phyloP scores from a whole-genome alignment of 2,329 filamentous ascomycete species.

The Annulohypoxylon truncatum region DNA sequence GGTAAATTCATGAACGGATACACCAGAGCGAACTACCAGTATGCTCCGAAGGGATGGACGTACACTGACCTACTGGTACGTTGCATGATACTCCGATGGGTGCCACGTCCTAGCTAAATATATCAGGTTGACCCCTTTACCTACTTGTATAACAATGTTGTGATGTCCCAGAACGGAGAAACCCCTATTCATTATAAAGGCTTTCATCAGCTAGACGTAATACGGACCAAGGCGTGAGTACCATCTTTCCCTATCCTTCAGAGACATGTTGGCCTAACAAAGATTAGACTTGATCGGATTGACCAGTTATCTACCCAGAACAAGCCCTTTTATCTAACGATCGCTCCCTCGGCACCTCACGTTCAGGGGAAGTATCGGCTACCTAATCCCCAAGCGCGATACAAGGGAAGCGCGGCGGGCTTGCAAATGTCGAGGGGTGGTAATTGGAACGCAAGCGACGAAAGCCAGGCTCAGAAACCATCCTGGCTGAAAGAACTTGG shows the following conservation, averaged over 20 bases:
- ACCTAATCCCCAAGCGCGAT: neutral
- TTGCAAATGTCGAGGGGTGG: neutral
- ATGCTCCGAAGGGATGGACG: conserved; percentile 19
- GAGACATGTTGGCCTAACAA: neutral
- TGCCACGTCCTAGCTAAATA: neutral
- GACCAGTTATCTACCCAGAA: neutral
- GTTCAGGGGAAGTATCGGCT: neutral
- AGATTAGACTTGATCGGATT: conserved; percentile 8
- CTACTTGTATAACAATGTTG: conserved; percentile 10
- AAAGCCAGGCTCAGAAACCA: neutral
- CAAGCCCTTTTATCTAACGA: conserved; percentile 24
- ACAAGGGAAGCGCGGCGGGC: neutral
- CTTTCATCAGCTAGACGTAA: conserved; percentile 23
- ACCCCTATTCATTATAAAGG: conserved; percentile 16
- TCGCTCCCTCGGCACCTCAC: conserved; percentile 18
- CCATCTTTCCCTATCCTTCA: neutral
- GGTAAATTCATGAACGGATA: conserved; percentile 34
- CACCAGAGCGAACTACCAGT: conserved; percentile 11
- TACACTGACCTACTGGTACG: conserved; percentile 14
- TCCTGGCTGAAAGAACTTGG: conserved; percentile 5
- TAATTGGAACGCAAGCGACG: conserved; percentile 14
- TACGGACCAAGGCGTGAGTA: conserved; percentile 21
- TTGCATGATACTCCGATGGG: neutral
- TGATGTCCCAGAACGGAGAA: conserved; percentile 25
- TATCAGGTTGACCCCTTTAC: conserved; percentile 20